These are phyloP conservation scores for Hydnum rufescens DNA, from an alignment of 768 basidiomycete species.

Conservation along the genomic window DNA sequence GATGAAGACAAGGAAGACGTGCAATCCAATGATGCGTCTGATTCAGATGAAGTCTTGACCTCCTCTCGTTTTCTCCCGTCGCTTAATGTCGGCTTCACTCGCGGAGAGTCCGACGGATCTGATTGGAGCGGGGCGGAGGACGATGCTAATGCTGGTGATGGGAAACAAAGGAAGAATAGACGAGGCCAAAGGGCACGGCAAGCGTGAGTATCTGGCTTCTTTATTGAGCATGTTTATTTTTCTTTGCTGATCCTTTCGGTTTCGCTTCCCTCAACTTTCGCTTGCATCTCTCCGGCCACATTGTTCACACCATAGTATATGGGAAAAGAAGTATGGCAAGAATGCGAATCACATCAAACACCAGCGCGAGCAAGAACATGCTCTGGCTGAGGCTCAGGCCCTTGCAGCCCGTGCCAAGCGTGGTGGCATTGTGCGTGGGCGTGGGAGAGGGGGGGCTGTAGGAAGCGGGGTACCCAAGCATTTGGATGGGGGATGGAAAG, in stretches of 20 bases:
- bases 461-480: not conserved
- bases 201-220: conserved; percentile 39
- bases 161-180: conserved; percentile 55
- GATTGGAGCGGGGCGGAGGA: conserved; percentile 53
- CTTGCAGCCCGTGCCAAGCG: not conserved
- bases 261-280: not conserved
- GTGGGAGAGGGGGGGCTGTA: not conserved
- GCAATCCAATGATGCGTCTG: too few species aligned
- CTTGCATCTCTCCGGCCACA: not conserved
- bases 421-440: not conserved
- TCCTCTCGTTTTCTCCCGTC: conserved; percentile 56
- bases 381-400: not conserved
- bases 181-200: conserved; percentile 85
- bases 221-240: not conserved
- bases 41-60: conserved; percentile 10
- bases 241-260: not conserved
- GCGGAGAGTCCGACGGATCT: conserved; percentile 58
- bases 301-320: conserved; percentile 40
- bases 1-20: conserved; percentile 12
- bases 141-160: conserved; percentile 27
- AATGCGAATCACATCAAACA: conserved; percentile 84
- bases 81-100: conserved; percentile 65
- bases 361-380: conserved; percentile 16
- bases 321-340: conserved; percentile 91
- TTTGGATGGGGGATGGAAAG: conserved; percentile 3